These are phyloP conservation scores for Pseudevernia furfuracea DNA, from an alignment of 495 filamentous ascomycete genomes.

Conservation along the genomic window DNA sequence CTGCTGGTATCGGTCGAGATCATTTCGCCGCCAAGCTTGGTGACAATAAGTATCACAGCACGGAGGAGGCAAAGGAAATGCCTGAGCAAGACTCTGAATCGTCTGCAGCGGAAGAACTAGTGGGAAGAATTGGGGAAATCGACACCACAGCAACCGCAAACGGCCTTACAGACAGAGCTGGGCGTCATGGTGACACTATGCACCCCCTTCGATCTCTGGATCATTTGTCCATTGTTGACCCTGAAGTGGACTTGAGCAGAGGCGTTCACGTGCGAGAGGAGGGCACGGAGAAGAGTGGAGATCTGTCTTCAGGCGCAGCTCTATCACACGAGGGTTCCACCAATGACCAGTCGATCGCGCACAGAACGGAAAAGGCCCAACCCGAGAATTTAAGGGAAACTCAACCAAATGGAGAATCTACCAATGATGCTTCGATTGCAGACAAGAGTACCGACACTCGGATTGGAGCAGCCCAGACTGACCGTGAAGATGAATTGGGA, in stretches of 20 bases:
- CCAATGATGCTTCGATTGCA: not conserved
- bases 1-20: conserved; percentile 19
- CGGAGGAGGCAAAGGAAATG: conserved; percentile 1
- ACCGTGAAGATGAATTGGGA: conserved; percentile 39
- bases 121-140: not conserved
- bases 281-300: not conserved
- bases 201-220: not conserved
- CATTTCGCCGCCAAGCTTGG: conserved; percentile 5
- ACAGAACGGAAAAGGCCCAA: not conserved
- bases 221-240: not conserved
- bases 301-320: not conserved
- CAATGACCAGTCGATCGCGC: not conserved
- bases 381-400: not conserved
- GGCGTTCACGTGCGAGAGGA: not conserved
- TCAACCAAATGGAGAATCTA: not conserved
- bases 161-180: not conserved
- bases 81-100: not conserved
- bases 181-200: not conserved
- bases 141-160: not conserved
- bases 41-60: not conserved
- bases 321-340: not conserved
- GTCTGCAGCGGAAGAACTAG: not conserved
- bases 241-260: not conserved
- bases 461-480: conserved; percentile 16
- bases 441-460: conserved; percentile 9